These are phyloP conservation scores for Fusarium sp. DNA, from an alignment of 2,329 filamentous ascomycete genomes.

Conservation along the genomic window DNA sequence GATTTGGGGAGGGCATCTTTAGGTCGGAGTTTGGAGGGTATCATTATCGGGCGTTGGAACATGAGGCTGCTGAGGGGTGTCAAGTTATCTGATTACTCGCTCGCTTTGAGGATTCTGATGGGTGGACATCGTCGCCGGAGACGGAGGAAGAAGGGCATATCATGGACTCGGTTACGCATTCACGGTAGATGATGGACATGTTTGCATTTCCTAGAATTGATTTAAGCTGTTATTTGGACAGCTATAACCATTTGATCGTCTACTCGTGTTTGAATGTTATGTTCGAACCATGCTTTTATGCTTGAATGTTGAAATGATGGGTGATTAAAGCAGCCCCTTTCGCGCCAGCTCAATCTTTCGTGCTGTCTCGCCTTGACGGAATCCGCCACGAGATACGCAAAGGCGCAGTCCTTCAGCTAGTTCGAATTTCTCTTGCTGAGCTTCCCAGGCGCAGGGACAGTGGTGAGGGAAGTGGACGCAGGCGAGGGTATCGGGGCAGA, in stretches of 20 bases:
- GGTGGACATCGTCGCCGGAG: constrained; percentile 17
- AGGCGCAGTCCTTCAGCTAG: constrained; percentile 79
- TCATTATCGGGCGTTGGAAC: constrained; percentile 49
- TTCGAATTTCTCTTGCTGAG: constrained; percentile 84
- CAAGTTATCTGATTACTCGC: constrained; percentile 30
- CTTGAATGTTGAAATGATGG: background rate
- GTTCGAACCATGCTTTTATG: background rate
- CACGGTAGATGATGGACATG: constrained; percentile 28
- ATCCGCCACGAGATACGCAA: constrained; percentile 83
- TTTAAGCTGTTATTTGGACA: constrained; percentile 17
- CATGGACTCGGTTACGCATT: constrained; percentile 32
- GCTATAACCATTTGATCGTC: background rate
- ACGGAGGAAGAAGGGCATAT: constrained; percentile 30
- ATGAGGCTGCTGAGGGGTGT: constrained; percentile 32
- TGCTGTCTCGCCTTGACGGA: constrained; percentile 78
- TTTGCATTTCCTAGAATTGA: constrained; percentile 43
- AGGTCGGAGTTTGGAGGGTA: constrained; percentile 50
- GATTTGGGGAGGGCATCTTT: constrained; percentile 30
- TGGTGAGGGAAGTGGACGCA: constrained; percentile 98
- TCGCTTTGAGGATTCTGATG: constrained; percentile 38
- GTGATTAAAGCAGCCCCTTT: constrained; percentile 77
- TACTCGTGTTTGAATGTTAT: background rate
- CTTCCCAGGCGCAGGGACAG: constrained; percentile 90
- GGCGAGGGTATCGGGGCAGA: constrained; percentile 93
- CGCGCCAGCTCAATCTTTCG: constrained; percentile 85